A percentile compares a stretch with the other conserved stretches of the same genome.
These are phyloP conservation scores for Lenwebbia sp. DNA, from an alignment of 345 rosid genomes.

Conservation along the genomic window DNA sequence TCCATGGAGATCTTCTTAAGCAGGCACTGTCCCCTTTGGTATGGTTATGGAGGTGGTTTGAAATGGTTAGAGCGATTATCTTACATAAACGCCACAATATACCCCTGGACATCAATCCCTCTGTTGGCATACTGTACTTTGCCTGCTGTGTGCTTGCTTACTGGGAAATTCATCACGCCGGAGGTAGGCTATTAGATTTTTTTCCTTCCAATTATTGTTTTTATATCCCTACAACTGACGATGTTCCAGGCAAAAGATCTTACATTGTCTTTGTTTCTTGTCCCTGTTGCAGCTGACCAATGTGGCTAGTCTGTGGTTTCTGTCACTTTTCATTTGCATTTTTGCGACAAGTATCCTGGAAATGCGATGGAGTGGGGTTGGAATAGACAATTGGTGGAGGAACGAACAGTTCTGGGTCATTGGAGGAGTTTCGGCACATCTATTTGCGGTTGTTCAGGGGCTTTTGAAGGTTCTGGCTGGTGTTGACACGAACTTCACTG, in stretches of 20 bases:
- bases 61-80: constrained; percentile 58
- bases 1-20: constrained; percentile 65
- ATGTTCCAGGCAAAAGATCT: background rate
- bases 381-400: constrained; percentile 77
- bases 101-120: constrained; percentile 62
- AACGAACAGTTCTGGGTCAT: constrained; percentile 74
- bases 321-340: constrained; percentile 54
- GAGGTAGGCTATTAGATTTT: constrained; percentile 23
- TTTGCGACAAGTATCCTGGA: constrained; percentile 54
- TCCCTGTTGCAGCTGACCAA: constrained; percentile 36
- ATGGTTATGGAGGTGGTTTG: constrained; percentile 63
- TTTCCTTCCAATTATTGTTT: background rate
- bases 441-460: constrained; percentile 60
- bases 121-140: constrained; percentile 56
- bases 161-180: constrained; percentile 59
- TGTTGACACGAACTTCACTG: constrained; percentile 47
- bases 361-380: constrained; percentile 63
- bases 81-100: constrained; percentile 47
- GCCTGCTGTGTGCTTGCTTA: constrained; percentile 60
- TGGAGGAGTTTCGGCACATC: constrained; percentile 58
- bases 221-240: background rate
- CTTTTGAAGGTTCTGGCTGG: constrained; percentile 56
- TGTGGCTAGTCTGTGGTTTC: constrained; percentile 45
- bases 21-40: constrained; percentile 71
- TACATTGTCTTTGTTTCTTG: background rate